phyloP scores from a whole-genome alignment of 148 eudicot species.

The Euryodendron excelsum region DNA sequence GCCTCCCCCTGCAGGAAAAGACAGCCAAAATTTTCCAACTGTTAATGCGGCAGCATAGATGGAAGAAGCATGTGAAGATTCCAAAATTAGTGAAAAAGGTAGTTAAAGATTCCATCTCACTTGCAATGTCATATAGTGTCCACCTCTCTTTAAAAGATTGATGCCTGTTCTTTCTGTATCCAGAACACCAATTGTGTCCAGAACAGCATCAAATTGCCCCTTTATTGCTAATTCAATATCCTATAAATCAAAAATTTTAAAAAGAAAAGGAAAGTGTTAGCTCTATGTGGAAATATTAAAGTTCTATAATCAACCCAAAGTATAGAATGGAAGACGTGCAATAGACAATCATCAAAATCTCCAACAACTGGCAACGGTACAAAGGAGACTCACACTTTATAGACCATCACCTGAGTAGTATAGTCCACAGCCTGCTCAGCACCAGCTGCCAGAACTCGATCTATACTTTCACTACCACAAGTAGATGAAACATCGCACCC shows the following conservation, averaged over 20 bases:
- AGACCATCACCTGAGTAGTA: conserved; percentile 56
- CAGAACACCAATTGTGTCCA: conserved; percentile 87
- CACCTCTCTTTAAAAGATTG: conserved; percentile 75
- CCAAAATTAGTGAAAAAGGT: background rate
- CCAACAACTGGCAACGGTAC: background rate
- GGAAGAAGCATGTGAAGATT: conserved; percentile 4
- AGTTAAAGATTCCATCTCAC: conserved; percentile 24
- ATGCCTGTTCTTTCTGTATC: conserved; percentile 81
- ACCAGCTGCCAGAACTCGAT: conserved; percentile 75
- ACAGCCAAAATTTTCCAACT: conserved; percentile 1
- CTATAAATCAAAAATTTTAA: conserved; percentile 30
- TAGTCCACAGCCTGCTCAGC: conserved; percentile 91
- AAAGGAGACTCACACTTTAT: background rate
- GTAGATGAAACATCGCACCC: conserved; percentile 89
- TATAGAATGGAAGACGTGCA: background rate
- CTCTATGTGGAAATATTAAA: background rate
- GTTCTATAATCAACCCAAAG: background rate
- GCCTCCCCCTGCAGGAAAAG: conserved; percentile 71
- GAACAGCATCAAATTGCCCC: conserved; percentile 85
- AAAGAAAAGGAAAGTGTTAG: background rate
- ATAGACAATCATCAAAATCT: background rate
- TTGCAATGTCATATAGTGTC: conserved; percentile 96
- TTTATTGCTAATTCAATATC: conserved; percentile 63
- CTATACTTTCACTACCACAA: conserved; percentile 72
- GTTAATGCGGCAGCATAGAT: background rate